Conservation (phyloP, 768 basidiomycete genomes). For the Collybia mongolica region DNA sequence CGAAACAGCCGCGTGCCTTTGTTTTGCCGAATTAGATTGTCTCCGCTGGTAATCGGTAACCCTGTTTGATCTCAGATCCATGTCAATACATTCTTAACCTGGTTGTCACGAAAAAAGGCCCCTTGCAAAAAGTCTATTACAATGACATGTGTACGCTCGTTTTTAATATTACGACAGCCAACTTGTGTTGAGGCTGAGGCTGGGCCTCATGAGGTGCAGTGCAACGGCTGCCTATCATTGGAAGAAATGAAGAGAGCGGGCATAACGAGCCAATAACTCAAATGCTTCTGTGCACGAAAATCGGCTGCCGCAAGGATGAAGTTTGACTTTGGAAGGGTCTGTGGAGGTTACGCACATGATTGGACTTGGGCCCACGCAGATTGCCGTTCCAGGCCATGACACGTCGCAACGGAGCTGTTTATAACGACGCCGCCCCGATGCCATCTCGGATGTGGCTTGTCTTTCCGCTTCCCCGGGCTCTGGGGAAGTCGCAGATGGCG, state of each 20-base stretch:
- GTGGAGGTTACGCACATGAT: constrained; percentile 10
- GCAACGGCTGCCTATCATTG: too few species aligned
- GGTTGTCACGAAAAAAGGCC: constrained; percentile 2
- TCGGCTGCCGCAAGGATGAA: constrained; percentile 1
- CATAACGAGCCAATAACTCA: constrained; percentile 2
- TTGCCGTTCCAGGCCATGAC: constrained; percentile 22
- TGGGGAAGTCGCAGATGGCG: constrained; percentile 29
- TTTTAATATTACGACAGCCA: not conserved
- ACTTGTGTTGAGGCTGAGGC: too few species aligned
- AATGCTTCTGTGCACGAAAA: constrained; percentile 1
- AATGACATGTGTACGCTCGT: not conserved
- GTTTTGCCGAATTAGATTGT: constrained; percentile 47
- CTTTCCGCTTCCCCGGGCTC: constrained; percentile 27
- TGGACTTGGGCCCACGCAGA: constrained; percentile 20
- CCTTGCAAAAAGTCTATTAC: constrained; percentile 2
- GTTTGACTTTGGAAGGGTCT: constrained; percentile 13
- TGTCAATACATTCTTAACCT: not conserved
- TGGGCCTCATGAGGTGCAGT: too few species aligned
- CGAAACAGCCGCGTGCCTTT: constrained; percentile 61
- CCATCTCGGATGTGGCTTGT: constrained; percentile 28
- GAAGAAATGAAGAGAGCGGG: constrained; percentile 5
- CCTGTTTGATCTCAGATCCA: constrained; percentile 16
- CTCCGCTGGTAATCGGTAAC: constrained; percentile 45
- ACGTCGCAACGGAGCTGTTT: constrained; percentile 20
- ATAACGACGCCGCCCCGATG: constrained; percentile 21